Percentiles rank a stretch among this genome's conserved stretches.
Evolutionary conservation across 225 moss, liverwort and hornwort genomes (phyloP).

Genomic region (Bryoerythrophyllum caledonicum): DNA sequence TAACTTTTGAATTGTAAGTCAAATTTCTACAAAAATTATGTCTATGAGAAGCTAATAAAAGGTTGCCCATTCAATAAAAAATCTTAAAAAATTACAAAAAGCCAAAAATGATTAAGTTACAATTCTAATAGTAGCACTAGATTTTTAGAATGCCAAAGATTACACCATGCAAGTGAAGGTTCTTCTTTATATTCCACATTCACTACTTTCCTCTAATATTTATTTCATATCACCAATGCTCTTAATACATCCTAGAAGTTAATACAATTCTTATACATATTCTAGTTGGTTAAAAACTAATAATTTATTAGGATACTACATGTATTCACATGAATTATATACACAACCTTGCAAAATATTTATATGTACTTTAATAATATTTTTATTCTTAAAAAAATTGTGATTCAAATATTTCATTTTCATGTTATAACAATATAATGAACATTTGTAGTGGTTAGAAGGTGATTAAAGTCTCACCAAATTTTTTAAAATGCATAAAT

Average conservation of each 20-base stretch:
- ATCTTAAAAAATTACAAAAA: no score
- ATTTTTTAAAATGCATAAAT: conserved; percentile 30
- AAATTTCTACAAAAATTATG: no score
- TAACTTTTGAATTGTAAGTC: no score
- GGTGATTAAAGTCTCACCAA: conserved; percentile 18
- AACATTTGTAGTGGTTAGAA: no score
- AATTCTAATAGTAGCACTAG: not conserved
- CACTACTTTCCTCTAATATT: conserved; percentile 27
- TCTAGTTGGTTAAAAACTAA: no score
- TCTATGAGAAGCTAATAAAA: no score
- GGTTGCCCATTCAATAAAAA: no score
- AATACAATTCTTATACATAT: no score
- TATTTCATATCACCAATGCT: not conserved
- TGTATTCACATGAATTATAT: not conserved
- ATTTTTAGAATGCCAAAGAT: conserved; percentile 4
- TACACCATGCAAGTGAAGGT: conserved; percentile 32
- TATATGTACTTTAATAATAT: not conserved
- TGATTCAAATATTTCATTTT: not conserved
- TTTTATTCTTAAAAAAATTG: no score
- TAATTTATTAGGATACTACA: no score
- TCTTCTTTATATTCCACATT: conserved; percentile 25
- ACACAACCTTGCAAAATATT: rapidly evolving
- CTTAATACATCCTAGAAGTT: no score
- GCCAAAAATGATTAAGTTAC: conserved; percentile 32
- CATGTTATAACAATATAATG: rapidly evolving